Base-by-base conservation (phyloP, 768 basidiomycete genomes). In the Kwoniella pini region DNA sequence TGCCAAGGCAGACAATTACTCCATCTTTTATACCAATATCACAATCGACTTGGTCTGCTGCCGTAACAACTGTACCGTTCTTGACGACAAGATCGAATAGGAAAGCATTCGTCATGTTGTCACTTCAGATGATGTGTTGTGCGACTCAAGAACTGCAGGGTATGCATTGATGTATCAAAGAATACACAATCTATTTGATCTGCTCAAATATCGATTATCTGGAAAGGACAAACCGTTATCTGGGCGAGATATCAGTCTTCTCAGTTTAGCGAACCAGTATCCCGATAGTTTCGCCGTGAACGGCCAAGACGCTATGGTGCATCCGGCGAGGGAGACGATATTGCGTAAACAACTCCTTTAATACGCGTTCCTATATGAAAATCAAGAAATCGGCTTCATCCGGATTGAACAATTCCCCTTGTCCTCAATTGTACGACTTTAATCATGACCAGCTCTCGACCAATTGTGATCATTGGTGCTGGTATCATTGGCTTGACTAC, bases 401-500 rank as follows among this genome's bases (percentile, higher is more conserved):
- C n/a, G n/a, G n/a, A n/a, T n/a, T n/a, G n/a, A n/a, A n/a, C n/a
- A n/a, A n/a, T n/a, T n/a, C n/a, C n/a, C n/a, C n/a, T n/a, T n/a
- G n/a, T n/a, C n/a, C n/a, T n/a, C n/a, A n/a, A n/a, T n/a, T n/a
- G n/a, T n/a, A n/a, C n/a, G n/a, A n/a, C n/a, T n/a, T n/a, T n/a
- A n/a, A n/a, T n/a, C n/a, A 36, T 36, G 33, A 36, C 33, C 15
- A 15, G 15, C 7, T 36, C 33, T 36, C 33, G 40, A 22, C 70
- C 72, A 26, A 64, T 73, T 22, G 62, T 77, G 22, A 67, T 80
- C 42, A 48, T 80, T n/a, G 79, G 79, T 10, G 76, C 75, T 11
- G 79, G 79, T 12, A 66, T 79, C 45, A 77, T 80, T 28, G 79
- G 79, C 4, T 67, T 80, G 11, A 78, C 78, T 5, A 78, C 79